phyloP scores from a whole-genome alignment of 2,329 filamentous ascomycete species.

The Talaromyces atroroseus region DNA sequence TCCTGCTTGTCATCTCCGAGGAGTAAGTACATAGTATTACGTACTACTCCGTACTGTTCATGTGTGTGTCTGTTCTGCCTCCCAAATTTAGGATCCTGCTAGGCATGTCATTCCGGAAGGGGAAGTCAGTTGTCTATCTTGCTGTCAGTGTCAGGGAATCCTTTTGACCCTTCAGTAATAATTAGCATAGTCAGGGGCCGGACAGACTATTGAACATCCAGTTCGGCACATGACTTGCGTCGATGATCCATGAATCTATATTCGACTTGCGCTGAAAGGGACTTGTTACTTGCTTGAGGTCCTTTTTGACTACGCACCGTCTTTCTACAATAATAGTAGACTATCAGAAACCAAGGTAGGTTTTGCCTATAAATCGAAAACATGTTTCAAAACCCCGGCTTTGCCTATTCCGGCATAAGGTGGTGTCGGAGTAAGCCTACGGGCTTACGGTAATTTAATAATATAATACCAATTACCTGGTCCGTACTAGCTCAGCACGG shows the following conservation, averaged over 20 bases:
- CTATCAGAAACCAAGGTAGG: neutral
- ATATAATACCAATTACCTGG: neutral
- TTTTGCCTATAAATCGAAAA: neutral
- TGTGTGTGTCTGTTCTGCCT: neutral
- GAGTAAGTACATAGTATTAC: neutral
- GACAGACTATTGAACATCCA: too few species aligned
- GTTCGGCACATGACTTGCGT: too few species aligned
- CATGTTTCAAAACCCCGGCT: neutral
- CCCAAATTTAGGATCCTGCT: neutral
- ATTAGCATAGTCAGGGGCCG: neutral
- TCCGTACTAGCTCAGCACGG: neutral
- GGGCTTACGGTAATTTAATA: too few species aligned
- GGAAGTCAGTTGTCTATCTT: neutral
- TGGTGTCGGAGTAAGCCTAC: neutral
- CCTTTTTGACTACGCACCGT: too few species aligned
- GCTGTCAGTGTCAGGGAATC: neutral
- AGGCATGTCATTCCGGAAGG: neutral
- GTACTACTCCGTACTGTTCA: neutral
- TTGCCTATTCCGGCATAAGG: neutral
- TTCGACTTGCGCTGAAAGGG: too few species aligned
- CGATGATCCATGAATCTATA: too few species aligned
- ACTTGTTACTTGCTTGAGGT: too few species aligned
- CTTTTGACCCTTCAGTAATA: neutral
- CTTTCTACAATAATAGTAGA: neutral
- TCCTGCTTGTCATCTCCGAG: neutral